Base-by-base conservation (phyloP, 2,329 filamentous ascomycete genomes). In the Endoconidiophora polonica region DNA sequence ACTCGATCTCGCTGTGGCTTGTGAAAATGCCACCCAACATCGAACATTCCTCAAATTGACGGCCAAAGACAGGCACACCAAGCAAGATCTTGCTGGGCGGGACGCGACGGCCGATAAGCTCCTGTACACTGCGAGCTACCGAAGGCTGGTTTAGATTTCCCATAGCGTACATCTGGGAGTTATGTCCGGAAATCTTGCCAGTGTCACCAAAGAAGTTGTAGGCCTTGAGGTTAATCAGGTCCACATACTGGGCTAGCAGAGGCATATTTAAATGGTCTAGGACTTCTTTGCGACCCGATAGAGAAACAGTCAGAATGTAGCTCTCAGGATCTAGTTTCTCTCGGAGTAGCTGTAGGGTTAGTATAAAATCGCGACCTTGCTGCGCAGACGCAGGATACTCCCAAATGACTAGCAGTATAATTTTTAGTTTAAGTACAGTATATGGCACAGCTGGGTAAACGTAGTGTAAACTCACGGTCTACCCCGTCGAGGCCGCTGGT, bases 401-500 rank as follows among this genome's bases (percentile, higher is more conserved):
- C 48, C 48, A 50, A 4, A 46, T 45, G 14, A 50, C 48, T 50
- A 14, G 10, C 16, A 12, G 3, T 37, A 24, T 33, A 40, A 33
- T 41, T 33, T 39, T 33, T 22, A 29, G 24, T 16, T 3, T 9
- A 33, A 10, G 6, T 14, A 18, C 16, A 6, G 16, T 24, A 22
- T n/a, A 7, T 20, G 9, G 16, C 20, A 49, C 33, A 44, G 18
- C 23, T 24, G 9, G 26, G 23, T 29, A 45, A 16, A 20, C 3
- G n/a, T 16, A 10, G 20, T n/a, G 18, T 14, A 23, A 44, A 50
- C 48, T 50, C 41, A 50, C 48, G 44, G n/a, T 50, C 48, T 20
- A 50, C 45, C 5, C 48, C 48, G n/a, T 50, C 48, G 18, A 50
- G 26, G 3, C 43, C 48, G 18, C 33, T 37, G 23, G 16, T 38